These are phyloP conservation scores for Melanopsichium pennsylvanicum DNA, from an alignment of 1,284 basidiomycete species.

Conservation along the genomic window DNA sequence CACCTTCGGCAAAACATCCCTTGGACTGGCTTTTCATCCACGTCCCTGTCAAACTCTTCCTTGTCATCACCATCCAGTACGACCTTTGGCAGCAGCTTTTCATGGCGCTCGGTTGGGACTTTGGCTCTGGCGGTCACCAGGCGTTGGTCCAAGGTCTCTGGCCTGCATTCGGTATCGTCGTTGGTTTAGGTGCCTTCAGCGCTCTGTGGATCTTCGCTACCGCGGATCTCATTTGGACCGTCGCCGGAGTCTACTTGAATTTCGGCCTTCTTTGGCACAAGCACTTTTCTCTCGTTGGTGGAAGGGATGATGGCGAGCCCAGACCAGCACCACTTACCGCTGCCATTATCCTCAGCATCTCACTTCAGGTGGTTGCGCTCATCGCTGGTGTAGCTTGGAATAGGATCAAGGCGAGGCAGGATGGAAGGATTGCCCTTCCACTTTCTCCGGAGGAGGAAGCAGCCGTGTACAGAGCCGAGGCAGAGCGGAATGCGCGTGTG, in stretches of 20 bases:
- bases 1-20: constrained; percentile 67
- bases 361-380: constrained; percentile 43
- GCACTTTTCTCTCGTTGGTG: constrained; percentile 39
- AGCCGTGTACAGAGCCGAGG: constrained; percentile 32
- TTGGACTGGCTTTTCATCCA: constrained; percentile 70
- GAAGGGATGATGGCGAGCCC: constrained; percentile 30
- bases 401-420: constrained; percentile 43
- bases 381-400: constrained; percentile 50
- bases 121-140: constrained; percentile 28
- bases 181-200: constrained; percentile 42
- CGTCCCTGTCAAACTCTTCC: constrained; percentile 68
- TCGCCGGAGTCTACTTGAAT: constrained; percentile 52
- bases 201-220: constrained; percentile 60
- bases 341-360: constrained; percentile 49
- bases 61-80: constrained; percentile 68
- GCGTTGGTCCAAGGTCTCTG: constrained; percentile 44
- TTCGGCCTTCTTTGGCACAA: constrained; percentile 53
- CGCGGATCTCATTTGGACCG: constrained; percentile 53
- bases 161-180: constrained; percentile 52
- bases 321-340: constrained; percentile 51
- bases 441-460: constrained; percentile 47
- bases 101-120: constrained; percentile 68
- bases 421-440: constrained; percentile 49
- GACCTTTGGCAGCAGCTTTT: constrained; percentile 69
- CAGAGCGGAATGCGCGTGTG: constrained; percentile 24